These are phyloP conservation scores for Phytophthora sp. DNA, from an alignment of 352 stramenopile genomes.

Conservation along the genomic window DNA sequence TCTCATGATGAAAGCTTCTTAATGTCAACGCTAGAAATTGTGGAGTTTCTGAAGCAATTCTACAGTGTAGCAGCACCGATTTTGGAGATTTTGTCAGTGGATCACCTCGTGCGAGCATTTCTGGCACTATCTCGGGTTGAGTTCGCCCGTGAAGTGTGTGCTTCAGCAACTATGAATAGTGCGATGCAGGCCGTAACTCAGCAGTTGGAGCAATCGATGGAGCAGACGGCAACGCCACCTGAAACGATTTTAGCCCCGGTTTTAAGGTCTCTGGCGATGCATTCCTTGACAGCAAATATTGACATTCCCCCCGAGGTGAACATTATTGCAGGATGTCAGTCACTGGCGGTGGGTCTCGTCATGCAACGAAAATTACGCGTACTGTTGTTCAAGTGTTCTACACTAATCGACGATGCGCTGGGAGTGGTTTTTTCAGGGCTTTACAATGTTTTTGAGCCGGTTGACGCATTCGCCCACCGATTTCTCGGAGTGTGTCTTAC, in stretches of 20 bases:
- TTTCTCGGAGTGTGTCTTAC: slow-evolving; percentile 59
- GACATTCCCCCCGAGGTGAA: slow-evolving; percentile 37
- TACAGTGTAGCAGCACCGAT: slow-evolving; percentile 29
- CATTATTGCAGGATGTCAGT: slow-evolving; percentile 43
- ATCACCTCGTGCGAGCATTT: slow-evolving; percentile 28
- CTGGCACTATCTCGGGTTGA: slow-evolving; percentile 46
- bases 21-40: slow-evolving; percentile 8
- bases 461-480: slow-evolving; percentile 53
- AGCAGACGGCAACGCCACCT: slow-evolving; percentile 22
- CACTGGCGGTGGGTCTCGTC: slow-evolving; percentile 47
- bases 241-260: slow-evolving; percentile 43
- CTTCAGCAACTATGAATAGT: slow-evolving; percentile 30
- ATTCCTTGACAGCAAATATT: slow-evolving; percentile 7
- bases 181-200: slow-evolving; percentile 52
- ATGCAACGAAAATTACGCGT: slow-evolving; percentile 61
- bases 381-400: slow-evolving; percentile 44
- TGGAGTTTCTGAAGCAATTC: slow-evolving; percentile 37
- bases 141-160: slow-evolving; percentile 55
- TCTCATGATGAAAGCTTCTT: slow-evolving; percentile 11
- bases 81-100: slow-evolving; percentile 15
- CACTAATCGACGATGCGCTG: slow-evolving; percentile 47
- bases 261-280: slow-evolving; percentile 26
- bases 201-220: slow-evolving; percentile 44
- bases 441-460: slow-evolving; percentile 58
- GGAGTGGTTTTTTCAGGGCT: slow-evolving; percentile 55